Percentiles rank a stretch among this genome's conserved stretches.
Conservation (phyloP, 2,329 filamentous ascomycete species). For the Corynespora cassiicola region DNA sequence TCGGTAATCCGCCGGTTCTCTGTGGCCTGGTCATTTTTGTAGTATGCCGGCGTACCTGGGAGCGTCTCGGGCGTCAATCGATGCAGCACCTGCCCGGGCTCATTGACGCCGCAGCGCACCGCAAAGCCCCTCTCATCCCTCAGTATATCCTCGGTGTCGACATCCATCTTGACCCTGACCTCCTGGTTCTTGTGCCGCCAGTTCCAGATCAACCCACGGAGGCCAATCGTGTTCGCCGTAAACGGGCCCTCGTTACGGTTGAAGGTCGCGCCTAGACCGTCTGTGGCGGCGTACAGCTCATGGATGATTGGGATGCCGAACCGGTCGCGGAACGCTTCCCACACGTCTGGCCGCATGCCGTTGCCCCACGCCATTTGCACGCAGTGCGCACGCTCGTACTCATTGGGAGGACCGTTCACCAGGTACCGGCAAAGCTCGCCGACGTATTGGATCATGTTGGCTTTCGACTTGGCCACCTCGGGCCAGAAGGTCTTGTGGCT, state of each 20-base stretch:
- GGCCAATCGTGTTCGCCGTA: slow-evolving; percentile 38
- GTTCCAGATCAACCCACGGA: slow-evolving; percentile 44
- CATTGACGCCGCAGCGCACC: slow-evolving; percentile 35
- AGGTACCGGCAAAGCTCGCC: slow-evolving; percentile 47
- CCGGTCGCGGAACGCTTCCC: slow-evolving; percentile 47
- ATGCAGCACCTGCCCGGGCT: slow-evolving; percentile 45
- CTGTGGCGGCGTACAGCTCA: slow-evolving; percentile 49
- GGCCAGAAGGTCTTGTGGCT: slow-evolving; percentile 47
- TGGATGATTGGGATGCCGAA: slow-evolving; percentile 48
- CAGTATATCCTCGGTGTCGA: slow-evolving; percentile 47
- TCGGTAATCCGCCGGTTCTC: slow-evolving; percentile 35
- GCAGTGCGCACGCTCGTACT: slow-evolving; percentile 38
- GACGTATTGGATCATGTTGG: slow-evolving; percentile 45
- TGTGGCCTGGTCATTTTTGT: slow-evolving; percentile 41
- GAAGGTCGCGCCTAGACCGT: slow-evolving; percentile 42
- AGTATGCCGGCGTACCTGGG: slow-evolving; percentile 35
- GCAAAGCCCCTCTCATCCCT: slow-evolving; percentile 43
- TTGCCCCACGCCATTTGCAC: slow-evolving; percentile 47
- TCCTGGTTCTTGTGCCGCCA: slow-evolving; percentile 33
- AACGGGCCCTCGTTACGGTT: slow-evolving; percentile 43
- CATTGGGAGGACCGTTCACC: slow-evolving; percentile 38
- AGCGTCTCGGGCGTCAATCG: slow-evolving; percentile 34
- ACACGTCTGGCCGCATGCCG: slow-evolving; percentile 51
- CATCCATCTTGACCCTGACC: slow-evolving; percentile 45
- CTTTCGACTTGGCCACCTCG: slow-evolving; percentile 37